Conservation (phyloP, 306 rosid species). For the Quercus bicolor region DNA sequence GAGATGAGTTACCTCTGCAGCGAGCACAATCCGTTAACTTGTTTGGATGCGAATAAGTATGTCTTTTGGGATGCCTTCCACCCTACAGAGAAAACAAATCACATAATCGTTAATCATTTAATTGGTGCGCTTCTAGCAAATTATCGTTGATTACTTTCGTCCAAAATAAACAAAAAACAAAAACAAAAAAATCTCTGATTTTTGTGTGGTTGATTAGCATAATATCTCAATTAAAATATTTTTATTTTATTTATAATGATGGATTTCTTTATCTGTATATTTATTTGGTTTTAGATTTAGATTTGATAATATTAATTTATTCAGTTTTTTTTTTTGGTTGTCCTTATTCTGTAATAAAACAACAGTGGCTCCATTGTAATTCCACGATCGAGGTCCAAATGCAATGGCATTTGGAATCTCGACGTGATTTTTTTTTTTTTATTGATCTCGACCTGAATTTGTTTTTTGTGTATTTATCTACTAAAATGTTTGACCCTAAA, state of each 20-base stretch:
- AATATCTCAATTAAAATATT: not conserved
- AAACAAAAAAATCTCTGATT: not conserved
- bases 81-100: constrained; percentile 51
- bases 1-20: constrained; percentile 92
- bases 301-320: not conserved
- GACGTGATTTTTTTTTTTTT: no score
- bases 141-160: not conserved
- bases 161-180: not conserved
- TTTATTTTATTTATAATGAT: not conserved
- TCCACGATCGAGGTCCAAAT: no score
- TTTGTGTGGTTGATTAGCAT: not conserved
- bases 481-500: no score
- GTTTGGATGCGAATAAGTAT: constrained; percentile 67
- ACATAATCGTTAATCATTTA: constrained; percentile 18
- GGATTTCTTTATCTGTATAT: not conserved
- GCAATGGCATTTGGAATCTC: no score
- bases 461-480: no score
- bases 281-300: not conserved
- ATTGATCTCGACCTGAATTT: no score
- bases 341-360: no score
- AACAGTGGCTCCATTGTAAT: no score
- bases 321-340: not conserved
- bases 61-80: constrained; percentile 68
- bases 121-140: constrained; percentile 7
- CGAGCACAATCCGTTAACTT: constrained; percentile 47